These are phyloP conservation scores for Firmiana major DNA, from an alignment of 345 rosid species.

Conservation along the genomic window DNA sequence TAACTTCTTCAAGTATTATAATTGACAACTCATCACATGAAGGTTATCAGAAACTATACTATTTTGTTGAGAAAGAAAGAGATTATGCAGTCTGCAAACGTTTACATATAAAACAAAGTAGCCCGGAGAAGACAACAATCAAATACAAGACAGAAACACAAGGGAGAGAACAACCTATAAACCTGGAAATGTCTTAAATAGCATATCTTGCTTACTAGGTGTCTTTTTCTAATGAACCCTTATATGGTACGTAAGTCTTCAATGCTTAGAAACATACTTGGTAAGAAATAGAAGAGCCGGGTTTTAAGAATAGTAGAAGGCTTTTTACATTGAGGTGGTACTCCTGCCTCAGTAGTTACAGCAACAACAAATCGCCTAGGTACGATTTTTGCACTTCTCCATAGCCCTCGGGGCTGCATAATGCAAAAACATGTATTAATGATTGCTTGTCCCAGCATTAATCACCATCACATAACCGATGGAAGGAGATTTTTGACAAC, in stretches of 20 bases:
- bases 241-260: slow-evolving; percentile 15
- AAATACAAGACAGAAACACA: neutral
- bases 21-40: neutral
- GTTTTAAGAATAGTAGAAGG: neutral
- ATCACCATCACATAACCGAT: neutral
- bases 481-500: neutral
- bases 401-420: slow-evolving; percentile 63
- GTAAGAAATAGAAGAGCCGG: neutral
- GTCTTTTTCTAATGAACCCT: neutral
- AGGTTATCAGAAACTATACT: neutral
- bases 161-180: neutral
- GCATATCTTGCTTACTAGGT: neutral
- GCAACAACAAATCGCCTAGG: slow-evolving; percentile 16
- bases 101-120: neutral
- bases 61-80: neutral
- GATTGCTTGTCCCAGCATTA: neutral
- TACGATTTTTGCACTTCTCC: slow-evolving; percentile 56
- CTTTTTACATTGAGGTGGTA: neutral
- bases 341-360: neutral
- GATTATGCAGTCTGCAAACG: slow-evolving; percentile 8
- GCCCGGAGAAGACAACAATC: neutral
- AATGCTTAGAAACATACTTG: neutral
- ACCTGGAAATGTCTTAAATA: slow-evolving; percentile 1
- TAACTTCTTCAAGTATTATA: neutral
- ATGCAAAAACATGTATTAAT: neutral